Evolutionary conservation across 2,329 filamentous ascomycete species (phyloP).

Genomic region (Colletotrichum melonis): DNA sequence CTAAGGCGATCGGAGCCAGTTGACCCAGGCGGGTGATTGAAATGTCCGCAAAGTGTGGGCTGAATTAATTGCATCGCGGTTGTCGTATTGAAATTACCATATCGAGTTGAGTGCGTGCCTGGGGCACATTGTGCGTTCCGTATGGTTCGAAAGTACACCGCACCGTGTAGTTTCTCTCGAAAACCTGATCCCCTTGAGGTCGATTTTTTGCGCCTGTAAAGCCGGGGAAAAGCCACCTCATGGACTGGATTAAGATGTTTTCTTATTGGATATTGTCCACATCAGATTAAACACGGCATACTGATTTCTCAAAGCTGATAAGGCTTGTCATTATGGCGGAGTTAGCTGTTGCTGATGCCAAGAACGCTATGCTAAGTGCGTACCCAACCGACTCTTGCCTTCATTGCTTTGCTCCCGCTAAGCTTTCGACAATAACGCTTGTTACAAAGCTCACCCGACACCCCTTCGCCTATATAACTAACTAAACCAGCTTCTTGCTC

Average conservation of each 20-base stretch:
- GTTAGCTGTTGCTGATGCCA: neutral
- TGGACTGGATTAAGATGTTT: neutral
- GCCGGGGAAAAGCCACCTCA: neutral
- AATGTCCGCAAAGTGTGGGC: neutral
- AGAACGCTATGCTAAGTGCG: neutral
- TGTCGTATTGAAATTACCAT: no score
- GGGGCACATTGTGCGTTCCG: no score
- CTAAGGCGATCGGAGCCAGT: neutral
- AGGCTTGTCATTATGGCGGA: neutral
- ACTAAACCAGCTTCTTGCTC: conserved; percentile 23
- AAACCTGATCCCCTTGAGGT: no score
- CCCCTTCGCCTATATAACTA: no score
- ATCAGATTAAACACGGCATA: neutral
- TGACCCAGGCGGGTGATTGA: neutral
- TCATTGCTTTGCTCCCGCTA: neutral
- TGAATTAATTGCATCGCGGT: neutral
- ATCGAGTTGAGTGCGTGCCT: no score
- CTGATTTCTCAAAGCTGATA: neutral
- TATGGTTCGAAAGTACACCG: no score
- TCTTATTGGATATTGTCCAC: neutral
- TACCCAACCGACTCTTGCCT: neutral
- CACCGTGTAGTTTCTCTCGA: no score
- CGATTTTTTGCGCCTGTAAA: no score
- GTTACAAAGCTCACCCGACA: neutral
- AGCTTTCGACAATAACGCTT: neutral